Evolutionary conservation across 495 filamentous ascomycete species (phyloP).

Genomic region (Annulohypoxylon moriforme): DNA sequence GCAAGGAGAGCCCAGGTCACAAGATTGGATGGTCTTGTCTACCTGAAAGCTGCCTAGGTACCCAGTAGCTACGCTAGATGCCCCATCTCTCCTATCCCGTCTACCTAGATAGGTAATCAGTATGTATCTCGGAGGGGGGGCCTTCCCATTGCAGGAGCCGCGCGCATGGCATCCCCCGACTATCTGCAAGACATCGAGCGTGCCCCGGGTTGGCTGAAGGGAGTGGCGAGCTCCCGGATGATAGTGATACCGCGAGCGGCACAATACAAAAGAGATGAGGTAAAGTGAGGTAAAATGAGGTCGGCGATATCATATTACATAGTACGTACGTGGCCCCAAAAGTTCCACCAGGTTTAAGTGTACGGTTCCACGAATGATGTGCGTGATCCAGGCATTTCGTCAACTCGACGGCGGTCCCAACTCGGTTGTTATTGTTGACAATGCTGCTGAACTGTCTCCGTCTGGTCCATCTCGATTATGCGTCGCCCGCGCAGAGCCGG

Average conservation of each 20-base stretch:
- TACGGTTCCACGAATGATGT: constrained; percentile 35
- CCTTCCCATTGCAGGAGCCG: constrained; percentile 28
- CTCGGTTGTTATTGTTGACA: constrained; percentile 24
- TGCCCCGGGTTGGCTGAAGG: constrained; percentile 27
- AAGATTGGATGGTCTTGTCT: background rate
- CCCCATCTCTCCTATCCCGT: background rate
- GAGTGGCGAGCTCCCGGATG: constrained; percentile 23
- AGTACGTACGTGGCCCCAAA: constrained; percentile 18
- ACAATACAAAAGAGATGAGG: background rate
- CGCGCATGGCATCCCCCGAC: constrained; percentile 33
- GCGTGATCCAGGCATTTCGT: background rate
- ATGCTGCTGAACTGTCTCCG: constrained; percentile 29
- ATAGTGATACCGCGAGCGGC: constrained; percentile 18
- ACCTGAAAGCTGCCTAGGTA: constrained; percentile 6
- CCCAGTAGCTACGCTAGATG: background rate
- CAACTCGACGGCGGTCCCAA: constrained; percentile 15
- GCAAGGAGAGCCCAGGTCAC: background rate
- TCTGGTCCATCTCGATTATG: background rate
- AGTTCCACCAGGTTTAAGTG: constrained; percentile 5
- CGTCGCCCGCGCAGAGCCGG: background rate
- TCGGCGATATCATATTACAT: constrained; percentile 17
- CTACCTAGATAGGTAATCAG: background rate
- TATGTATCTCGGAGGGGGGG: constrained; percentile 16
- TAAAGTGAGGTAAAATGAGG: no score
- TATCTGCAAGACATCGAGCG: constrained; percentile 40